Percentiles rank a stretch among this genome's conserved stretches.
phyloP scores from a whole-genome alignment of 495 filamentous ascomycete species.

The Penicillium canescens region DNA sequence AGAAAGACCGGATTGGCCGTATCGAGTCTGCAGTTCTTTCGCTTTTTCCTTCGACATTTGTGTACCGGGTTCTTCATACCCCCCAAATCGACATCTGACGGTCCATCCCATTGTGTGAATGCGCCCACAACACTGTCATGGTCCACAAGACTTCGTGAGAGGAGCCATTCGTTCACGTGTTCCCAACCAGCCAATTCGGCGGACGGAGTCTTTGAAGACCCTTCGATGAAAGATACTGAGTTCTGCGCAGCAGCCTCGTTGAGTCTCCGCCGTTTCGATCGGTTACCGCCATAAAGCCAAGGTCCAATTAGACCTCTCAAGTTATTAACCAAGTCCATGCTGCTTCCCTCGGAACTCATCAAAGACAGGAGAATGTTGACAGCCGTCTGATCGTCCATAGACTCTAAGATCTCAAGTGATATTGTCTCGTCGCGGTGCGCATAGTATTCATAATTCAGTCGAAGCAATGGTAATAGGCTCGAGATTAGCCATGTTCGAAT shows the following conservation, averaged over 20 bases:
- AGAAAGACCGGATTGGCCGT: conserved; percentile 72
- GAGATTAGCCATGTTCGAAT: conserved; percentile 78
- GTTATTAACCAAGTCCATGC: conserved; percentile 62
- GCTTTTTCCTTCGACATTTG: conserved; percentile 54
- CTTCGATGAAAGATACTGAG: conserved; percentile 30
- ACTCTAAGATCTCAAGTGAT: conserved; percentile 61
- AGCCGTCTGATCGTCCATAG: conserved; percentile 57
- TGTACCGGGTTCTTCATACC: conserved; percentile 51
- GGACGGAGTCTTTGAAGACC: conserved; percentile 17
- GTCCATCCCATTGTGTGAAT: conserved; percentile 77
- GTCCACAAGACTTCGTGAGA: conserved; percentile 57
- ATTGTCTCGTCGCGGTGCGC: conserved; percentile 54
- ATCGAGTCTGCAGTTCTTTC: conserved; percentile 57
- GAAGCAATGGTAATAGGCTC: conserved; percentile 71
- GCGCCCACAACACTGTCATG: conserved; percentile 54
- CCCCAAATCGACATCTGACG: conserved; percentile 78
- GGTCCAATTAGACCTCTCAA: conserved; percentile 74
- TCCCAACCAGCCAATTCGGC: conserved; percentile 62
- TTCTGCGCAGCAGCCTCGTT: conserved; percentile 31
- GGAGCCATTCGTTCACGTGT: conserved; percentile 78
- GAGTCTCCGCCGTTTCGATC: conserved; percentile 60
- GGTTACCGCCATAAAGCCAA: conserved; percentile 74
- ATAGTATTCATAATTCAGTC: conserved; percentile 85
- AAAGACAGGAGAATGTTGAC: conserved; percentile 70
- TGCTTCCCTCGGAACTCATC: conserved; percentile 45